Percentiles rank a stretch among this genome's conserved stretches.
Conservation (phyloP, 345 rosid species). For the Bruguiera sexangula region DNA sequence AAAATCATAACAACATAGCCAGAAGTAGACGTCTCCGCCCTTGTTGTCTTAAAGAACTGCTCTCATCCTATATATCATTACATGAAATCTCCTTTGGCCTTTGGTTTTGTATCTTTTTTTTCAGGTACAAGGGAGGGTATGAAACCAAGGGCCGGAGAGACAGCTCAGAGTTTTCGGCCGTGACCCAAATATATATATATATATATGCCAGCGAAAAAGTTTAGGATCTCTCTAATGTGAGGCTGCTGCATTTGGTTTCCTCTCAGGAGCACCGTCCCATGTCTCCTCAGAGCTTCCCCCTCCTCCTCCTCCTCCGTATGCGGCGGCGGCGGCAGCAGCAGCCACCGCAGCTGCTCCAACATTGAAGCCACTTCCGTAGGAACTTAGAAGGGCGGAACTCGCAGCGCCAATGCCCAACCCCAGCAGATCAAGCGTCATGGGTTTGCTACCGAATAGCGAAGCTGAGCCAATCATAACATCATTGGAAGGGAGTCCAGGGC, state of each 20-base stretch:
- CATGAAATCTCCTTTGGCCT: too few species aligned
- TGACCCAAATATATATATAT: neutral
- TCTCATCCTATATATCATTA: too few species aligned
- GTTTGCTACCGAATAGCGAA: slow-evolving; percentile 44
- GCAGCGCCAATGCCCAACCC: slow-evolving; percentile 53
- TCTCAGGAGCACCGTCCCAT: slow-evolving; percentile 40
- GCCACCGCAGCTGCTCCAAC: slow-evolving; percentile 24
- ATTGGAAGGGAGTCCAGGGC: slow-evolving; percentile 36
- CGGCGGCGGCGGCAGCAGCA: slow-evolving; percentile 16
- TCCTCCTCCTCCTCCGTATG: slow-evolving; percentile 28
- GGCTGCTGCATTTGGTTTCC: slow-evolving; percentile 28
- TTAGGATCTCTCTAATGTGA: slow-evolving; percentile 14
- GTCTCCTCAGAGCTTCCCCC: slow-evolving; percentile 25
- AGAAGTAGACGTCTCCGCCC: too few species aligned
- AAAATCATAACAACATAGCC: too few species aligned
- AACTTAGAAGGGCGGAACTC: slow-evolving; percentile 47
- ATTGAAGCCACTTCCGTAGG: slow-evolving; percentile 41
- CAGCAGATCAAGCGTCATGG: slow-evolving; percentile 61
- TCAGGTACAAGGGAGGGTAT: too few species aligned
- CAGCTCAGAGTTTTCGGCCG: slow-evolving; percentile 2
- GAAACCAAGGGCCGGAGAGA: neutral
- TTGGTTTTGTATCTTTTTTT: too few species aligned
- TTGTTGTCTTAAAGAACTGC: too few species aligned
- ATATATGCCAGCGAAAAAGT: slow-evolving; percentile 10
- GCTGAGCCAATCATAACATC: slow-evolving; percentile 39